These are phyloP conservation scores for Musa beccarii DNA, from an alignment of 176 grass and related monocot genomes.

Conservation along the genomic window DNA sequence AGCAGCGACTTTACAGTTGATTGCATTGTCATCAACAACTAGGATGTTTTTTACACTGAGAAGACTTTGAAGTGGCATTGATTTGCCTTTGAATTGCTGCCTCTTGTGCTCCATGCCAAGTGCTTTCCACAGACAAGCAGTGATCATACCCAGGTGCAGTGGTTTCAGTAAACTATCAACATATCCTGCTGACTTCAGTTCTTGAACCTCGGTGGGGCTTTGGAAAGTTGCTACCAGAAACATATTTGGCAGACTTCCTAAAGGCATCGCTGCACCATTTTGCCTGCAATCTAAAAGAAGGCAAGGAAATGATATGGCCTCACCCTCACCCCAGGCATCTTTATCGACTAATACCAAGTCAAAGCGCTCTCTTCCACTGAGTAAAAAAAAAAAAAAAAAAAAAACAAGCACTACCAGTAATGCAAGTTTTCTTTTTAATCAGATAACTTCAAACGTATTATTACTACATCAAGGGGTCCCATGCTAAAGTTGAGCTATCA, in stretches of 20 bases:
- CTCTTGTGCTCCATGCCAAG: slow-evolving; percentile 37
- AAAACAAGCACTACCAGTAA: slow-evolving; percentile 5
- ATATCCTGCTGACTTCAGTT: slow-evolving; percentile 45
- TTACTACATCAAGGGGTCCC: no score
- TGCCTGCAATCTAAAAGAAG: slow-evolving; percentile 32
- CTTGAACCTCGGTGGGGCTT: slow-evolving; percentile 26
- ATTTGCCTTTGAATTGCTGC: slow-evolving; percentile 29
- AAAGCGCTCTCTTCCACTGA: slow-evolving; percentile 28
- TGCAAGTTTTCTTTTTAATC: no score
- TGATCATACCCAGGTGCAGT: slow-evolving; percentile 53
- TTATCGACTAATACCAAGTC: slow-evolving; percentile 69
- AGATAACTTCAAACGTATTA: no score
- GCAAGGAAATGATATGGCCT: slow-evolving; percentile 35
- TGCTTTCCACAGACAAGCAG: slow-evolving; percentile 49
- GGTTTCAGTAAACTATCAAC: slow-evolving; percentile 55
- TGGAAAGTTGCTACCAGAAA: slow-evolving; percentile 57
- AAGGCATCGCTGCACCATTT: slow-evolving; percentile 32
- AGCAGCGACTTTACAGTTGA: slow-evolving; percentile 65
- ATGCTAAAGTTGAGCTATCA: neutral
- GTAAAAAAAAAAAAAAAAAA: slow-evolving; percentile 8
- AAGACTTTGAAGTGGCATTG: slow-evolving; percentile 46
- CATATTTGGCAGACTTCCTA: slow-evolving; percentile 41
- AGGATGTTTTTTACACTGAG: slow-evolving; percentile 53
- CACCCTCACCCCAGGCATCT: slow-evolving; percentile 54
- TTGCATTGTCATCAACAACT: slow-evolving; percentile 75